Evolutionary conservation across 1,284 basidiomycete genomes (phyloP), one percentile per base, ranked within the genome.

Genomic region (Xerocomus nothofagi): DNA sequence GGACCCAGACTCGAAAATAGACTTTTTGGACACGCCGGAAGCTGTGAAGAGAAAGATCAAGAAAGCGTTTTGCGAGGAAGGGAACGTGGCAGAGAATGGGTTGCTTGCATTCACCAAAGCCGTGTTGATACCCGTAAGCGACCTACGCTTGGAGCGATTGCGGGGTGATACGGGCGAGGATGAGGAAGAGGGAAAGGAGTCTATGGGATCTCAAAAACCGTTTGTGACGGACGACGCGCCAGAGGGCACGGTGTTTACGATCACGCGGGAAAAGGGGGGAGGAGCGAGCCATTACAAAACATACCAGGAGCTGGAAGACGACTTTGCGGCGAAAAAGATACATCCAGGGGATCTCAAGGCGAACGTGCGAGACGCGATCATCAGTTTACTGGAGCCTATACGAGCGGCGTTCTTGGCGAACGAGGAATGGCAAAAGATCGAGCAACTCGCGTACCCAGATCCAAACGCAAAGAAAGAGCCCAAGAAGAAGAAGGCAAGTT

Each of bases 1-100:
- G 1, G 96, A 98, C 63, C 89, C 92, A 24, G 91, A 95, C 69
- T 93, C 88, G 57, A 99, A 99, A 73, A 98, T 99, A 68, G 96
- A 99, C 73, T 95, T 99, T 72, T 84, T 99, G 57, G 96, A 99
- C 72, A 69, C 84, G 14, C 86, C 95, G 1, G 87, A 91, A 37
- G 81, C 80, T 27, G 81, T 98, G 45, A 84, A 87, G 63, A 86
- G 85, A 71, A 99, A 98, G 76, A 86, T 99, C 71, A 94, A 92
- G 70, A 78, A 78, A 34, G 96, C 97, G 0, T 91, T 97, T 64
- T 99, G 96, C 67, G 91, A 94, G 57, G 93, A 95, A 56, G 95
- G 95, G n/a, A 93, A 91, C 62, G 75, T 87, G 30, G 80, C 86
- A 43, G 91, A 89, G 27, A 99, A 99, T 69, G 96, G 96, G 31